Conservation (phyloP, 2,329 filamentous ascomycete species). For the Fusarium liriodendri region DNA sequence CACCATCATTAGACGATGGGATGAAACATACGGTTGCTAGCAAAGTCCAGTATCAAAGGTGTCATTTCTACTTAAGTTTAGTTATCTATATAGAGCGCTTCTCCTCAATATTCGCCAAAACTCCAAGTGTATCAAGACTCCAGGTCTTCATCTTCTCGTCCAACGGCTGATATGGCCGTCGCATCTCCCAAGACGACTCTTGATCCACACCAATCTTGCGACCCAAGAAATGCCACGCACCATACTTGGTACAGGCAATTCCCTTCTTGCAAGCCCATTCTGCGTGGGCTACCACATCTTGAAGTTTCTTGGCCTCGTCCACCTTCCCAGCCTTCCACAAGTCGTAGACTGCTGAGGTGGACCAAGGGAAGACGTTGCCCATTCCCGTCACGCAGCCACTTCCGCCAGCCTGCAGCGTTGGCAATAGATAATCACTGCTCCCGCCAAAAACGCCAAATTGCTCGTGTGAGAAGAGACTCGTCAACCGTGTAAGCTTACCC, state of each 20-base stretch:
- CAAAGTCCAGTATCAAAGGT: background rate
- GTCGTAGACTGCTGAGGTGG: slow-evolving; percentile 54
- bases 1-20: background rate
- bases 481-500: slow-evolving; percentile 73
- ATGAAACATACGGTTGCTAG: background rate
- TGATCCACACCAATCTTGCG: slow-evolving; percentile 50
- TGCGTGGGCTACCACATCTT: slow-evolving; percentile 57
- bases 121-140: slow-evolving; percentile 54
- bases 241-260: slow-evolving; percentile 59
- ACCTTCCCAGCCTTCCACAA: slow-evolving; percentile 52
- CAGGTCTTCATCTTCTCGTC: slow-evolving; percentile 54
- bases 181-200: slow-evolving; percentile 53
- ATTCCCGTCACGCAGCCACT: slow-evolving; percentile 58
- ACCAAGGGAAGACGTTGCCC: slow-evolving; percentile 59
- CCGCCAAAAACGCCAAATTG: slow-evolving; percentile 58
- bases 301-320: slow-evolving; percentile 53
- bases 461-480: slow-evolving; percentile 49
- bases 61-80: background rate
- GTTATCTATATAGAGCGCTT: slow-evolving; percentile 4
- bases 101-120: slow-evolving; percentile 50
- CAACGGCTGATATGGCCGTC: slow-evolving; percentile 55
- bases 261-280: slow-evolving; percentile 64
- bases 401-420: slow-evolving; percentile 52
- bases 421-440: slow-evolving; percentile 56
- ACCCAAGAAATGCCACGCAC: slow-evolving; percentile 56